Conservation (phyloP, 345 rosid species). For the Luvunga scandens region DNA sequence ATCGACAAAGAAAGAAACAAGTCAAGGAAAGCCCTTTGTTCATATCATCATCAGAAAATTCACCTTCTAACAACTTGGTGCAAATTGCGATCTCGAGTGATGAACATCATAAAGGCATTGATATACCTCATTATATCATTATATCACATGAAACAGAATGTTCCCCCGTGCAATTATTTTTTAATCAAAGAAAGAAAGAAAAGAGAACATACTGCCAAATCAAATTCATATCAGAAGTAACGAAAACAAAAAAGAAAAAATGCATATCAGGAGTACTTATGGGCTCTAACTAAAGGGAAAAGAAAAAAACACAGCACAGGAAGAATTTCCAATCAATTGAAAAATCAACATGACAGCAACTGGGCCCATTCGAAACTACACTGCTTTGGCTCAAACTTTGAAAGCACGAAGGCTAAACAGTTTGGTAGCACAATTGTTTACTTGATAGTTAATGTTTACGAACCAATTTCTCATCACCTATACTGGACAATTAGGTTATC, state of each 20-base stretch:
- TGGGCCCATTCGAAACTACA: no score
- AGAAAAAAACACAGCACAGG: no score
- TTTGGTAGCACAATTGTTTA: no score
- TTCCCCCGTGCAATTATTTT: background rate
- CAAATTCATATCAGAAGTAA: background rate
- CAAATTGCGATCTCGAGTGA: background rate
- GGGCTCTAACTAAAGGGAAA: background rate
- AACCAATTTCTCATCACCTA: no score
- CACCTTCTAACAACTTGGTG: slow-evolving; percentile 4
- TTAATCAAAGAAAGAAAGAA: background rate
- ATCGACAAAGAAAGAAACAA: background rate
- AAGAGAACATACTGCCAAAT: background rate
- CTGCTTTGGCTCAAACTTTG: no score
- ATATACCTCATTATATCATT: slow-evolving; percentile 33
- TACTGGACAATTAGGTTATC: no score
- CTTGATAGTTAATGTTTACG: no score
- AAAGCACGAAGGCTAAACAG: no score
- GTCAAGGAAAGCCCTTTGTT: background rate
- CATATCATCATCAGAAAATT: background rate
- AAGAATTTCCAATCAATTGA: background rate
- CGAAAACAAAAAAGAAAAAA: no score
- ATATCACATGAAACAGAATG: background rate
- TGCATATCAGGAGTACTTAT: background rate
- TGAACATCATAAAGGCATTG: slow-evolving; percentile 44
- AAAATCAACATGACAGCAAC: background rate